Base-by-base conservation (phyloP, 108 stramenopile species). In the Cyclostephanos tholiformis region DNA sequence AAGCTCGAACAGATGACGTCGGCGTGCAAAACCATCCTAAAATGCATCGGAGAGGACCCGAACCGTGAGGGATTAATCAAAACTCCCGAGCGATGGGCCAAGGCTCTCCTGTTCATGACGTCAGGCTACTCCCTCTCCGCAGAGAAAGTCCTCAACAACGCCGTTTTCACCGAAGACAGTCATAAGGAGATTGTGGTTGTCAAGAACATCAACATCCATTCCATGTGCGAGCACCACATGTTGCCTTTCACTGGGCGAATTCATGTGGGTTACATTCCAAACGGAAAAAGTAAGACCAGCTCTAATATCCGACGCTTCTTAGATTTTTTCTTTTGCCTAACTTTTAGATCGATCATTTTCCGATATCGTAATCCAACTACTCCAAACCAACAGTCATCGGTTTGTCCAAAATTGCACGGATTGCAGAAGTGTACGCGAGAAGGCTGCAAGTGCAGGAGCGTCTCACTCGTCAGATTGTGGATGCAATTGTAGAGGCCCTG, bases 221-320 rank as follows among this genome's bases (percentile, higher is more conserved):
- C 84, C 57, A 79, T 98, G 75, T 99, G 99, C 80, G 99, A 99
- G 83, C 99, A 99, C 86, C 99, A 99, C 78, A 95, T 99, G 96
- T 91, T 99, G 17, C 99, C 99, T 10, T 99, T 99, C 76, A 84
- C 86, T 9, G 99, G 99, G 26, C 85, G 90, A 26, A 90, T 96
- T 23, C 97, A 98, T 77, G 97, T 99, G 72, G 98, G 96, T 12
- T 99, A 99, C 84, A 97, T 99, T 67, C 99, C 99, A 64, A 84
- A 95, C 77, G 94, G 96, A 25, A 93, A 95, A 69, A 78, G 64
- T 65, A 46, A 65, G 48, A 88, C 16, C 43, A 87, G 46, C 88
- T 85, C 30, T 58, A 88, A 16, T 56, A 58, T 49, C n/a, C n/a
- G n/a, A n/a, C n/a, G 90, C 87, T 86, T 86, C 38, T 23, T 63